phyloP scores from a whole-genome alignment of 169 alveolate species.

The Eimeria acervulina region DNA sequence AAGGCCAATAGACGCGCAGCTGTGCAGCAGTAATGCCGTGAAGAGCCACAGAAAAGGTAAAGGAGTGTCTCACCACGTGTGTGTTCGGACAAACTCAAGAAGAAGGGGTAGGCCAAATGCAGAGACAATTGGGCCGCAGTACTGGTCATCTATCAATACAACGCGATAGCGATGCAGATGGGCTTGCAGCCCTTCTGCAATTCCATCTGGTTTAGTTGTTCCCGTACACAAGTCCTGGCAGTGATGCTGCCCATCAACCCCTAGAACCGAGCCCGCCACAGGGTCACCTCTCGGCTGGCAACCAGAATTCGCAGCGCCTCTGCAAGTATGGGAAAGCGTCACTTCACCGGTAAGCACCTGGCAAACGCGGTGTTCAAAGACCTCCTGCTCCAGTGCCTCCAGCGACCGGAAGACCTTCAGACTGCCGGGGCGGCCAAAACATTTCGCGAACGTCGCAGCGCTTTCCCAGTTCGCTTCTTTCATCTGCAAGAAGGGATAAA shows the following conservation, averaged over 20 bases:
- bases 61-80: constrained; percentile 40
- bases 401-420: constrained; percentile 60
- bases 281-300: background rate
- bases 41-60: background rate
- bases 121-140: constrained; percentile 67
- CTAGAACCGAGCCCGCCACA: background rate
- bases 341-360: constrained; percentile 1
- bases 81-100: constrained; percentile 45
- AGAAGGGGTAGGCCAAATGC: constrained; percentile 55
- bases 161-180: constrained; percentile 58
- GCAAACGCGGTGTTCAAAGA: constrained; percentile 11
- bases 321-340: constrained; percentile 48
- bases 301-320: background rate
- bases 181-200: background rate
- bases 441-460: constrained; percentile 23
- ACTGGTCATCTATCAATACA: constrained; percentile 58
- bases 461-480: constrained; percentile 18
- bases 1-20: background rate
- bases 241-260: background rate
- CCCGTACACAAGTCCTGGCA: background rate
- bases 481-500: background rate
- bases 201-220: background rate
- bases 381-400: constrained; percentile 42
- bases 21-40: background rate
- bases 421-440: constrained; percentile 27